Evolutionary conservation across 2,329 filamentous ascomycete species (phyloP), one percentile per base, ranked within the genome.

Genomic region (Scedosporium boydii): DNA sequence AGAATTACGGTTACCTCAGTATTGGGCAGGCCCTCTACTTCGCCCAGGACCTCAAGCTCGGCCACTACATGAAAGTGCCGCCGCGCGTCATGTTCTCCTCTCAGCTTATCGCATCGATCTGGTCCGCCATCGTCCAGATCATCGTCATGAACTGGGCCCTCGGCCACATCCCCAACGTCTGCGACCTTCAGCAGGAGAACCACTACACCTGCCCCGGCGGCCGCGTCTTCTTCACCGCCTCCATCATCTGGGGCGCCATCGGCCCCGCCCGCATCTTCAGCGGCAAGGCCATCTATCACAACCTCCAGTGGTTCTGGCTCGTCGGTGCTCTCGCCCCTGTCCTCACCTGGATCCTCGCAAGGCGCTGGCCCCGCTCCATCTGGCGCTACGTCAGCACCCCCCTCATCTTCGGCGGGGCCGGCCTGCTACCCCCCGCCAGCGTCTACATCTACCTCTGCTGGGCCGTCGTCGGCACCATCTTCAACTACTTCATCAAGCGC

Each of bases 201-300:
- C 79, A 81, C 67, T 87, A 86, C 71, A 83, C 77, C 3, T 85
- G 82, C 68, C 78, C 82, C 6, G 77, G 77, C 60, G 80, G 79
- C 59, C 79, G 77, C 63, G 81, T 83, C 62, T 83, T 83, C 73
- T 91, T 87, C 76, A 89, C 85, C 1, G 84, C 85, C 1, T 89
- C 87, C 3, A 79, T 90, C 58, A 83, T 90, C 68, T 90, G 87
- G 88, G 88, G 88, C 63, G 81, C 86, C 62, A 89, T 91, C 64
- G 88, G 89, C 0, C 88, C 88, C 0, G 75, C 78, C 1, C 83
- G 88, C 57, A 87, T 91, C 71, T 91, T 91, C 72, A 85, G 82
- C 53, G 75, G 80, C 1, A 79, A 79, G 2, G 81, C 84, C 23
- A 76, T 89, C 6, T 91, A 91, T 71, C 77, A 81, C 0, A 77